phyloP scores from a whole-genome alignment of 129 eudicot genomes.

The Flaveria trinervia region DNA sequence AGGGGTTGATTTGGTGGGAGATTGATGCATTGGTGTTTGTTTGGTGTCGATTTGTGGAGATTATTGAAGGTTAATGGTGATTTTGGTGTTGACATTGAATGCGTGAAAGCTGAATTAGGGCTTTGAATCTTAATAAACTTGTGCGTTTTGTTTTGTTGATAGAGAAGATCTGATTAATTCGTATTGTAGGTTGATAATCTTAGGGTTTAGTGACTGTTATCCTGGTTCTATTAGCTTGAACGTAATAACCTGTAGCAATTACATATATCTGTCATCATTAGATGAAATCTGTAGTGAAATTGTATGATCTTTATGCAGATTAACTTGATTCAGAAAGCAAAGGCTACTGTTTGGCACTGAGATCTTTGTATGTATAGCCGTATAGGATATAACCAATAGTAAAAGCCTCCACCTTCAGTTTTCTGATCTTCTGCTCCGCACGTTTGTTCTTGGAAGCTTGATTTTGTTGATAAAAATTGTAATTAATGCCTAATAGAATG shows the following conservation, averaged over 20 bases:
- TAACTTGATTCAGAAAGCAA: conserved; percentile 13
- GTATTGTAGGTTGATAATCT: neutral
- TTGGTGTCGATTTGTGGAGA: conserved; percentile 7
- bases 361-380: neutral
- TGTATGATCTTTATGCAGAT: neutral
- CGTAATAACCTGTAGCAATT: neutral
- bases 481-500: neutral
- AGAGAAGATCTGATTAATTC: conserved; percentile 4
- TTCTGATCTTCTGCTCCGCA: neutral
- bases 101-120: conserved; percentile 22
- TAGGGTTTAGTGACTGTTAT: conserved; percentile 24
- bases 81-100: conserved; percentile 16
- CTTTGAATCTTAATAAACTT: conserved; percentile 22
- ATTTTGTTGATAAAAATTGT: neutral
- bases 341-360: conserved; percentile 2
- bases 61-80: conserved; percentile 23
- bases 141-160: neutral
- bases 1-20: conserved; percentile 4
- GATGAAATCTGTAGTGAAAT: conserved; percentile 13
- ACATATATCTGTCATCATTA: neutral
- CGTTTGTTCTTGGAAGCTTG: neutral
- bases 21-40: conserved; percentile 9
- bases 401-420: neutral
- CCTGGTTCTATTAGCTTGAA: conserved; percentile 1
- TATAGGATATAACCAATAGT: neutral